These are phyloP conservation scores for Alternaria ethzedia DNA, from an alignment of 2,329 filamentous ascomycete species.

Conservation along the genomic window DNA sequence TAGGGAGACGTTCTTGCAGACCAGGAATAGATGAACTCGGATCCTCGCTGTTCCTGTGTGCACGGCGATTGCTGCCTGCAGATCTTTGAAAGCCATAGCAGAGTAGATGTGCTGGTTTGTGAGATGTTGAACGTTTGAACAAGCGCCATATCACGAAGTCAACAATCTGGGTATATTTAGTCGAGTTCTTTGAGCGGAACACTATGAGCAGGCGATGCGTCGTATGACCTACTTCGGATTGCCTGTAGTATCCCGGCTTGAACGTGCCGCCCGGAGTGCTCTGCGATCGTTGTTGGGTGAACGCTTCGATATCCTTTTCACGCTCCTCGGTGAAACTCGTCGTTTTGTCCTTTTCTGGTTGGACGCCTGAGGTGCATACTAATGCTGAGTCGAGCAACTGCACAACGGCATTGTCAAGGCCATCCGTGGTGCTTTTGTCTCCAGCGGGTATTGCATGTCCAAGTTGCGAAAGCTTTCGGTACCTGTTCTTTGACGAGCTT, in stretches of 20 bases:
- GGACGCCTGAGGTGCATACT: conserved; percentile 57
- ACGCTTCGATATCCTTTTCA: conserved; percentile 50
- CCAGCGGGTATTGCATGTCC: conserved; percentile 20
- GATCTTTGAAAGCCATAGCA: conserved; percentile 79
- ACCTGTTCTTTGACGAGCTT: conserved; percentile 64
- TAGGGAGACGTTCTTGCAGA: conserved; percentile 68
- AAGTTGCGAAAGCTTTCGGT: conserved; percentile 53
- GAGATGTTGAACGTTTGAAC: conserved; percentile 65
- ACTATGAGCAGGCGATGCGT: not conserved
- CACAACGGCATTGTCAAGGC: conserved; percentile 52
- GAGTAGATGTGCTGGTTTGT: conserved; percentile 74
- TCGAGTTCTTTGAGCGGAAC: not conserved
- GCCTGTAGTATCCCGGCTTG: conserved; percentile 44
- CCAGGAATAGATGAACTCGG: conserved; percentile 66
- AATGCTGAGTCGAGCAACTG: conserved; percentile 72
- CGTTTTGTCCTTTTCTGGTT: conserved; percentile 51
- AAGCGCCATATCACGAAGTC: conserved; percentile 71
- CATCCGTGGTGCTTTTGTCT: conserved; percentile 48
- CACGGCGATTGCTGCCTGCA: conserved; percentile 35
- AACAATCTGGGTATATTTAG: conserved; percentile 51
- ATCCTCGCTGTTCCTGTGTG: conserved; percentile 38
- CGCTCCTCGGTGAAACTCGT: conserved; percentile 54
- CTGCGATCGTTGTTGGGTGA: conserved; percentile 53
- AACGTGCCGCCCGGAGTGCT: conserved; percentile 36
- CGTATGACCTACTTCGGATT: conserved; percentile 52